Percentiles rank a stretch among this genome's conserved stretches.
These are phyloP conservation scores for Lachancea dasiensis DNA, from an alignment of 805 yeast genomes.

Conservation along the genomic window DNA sequence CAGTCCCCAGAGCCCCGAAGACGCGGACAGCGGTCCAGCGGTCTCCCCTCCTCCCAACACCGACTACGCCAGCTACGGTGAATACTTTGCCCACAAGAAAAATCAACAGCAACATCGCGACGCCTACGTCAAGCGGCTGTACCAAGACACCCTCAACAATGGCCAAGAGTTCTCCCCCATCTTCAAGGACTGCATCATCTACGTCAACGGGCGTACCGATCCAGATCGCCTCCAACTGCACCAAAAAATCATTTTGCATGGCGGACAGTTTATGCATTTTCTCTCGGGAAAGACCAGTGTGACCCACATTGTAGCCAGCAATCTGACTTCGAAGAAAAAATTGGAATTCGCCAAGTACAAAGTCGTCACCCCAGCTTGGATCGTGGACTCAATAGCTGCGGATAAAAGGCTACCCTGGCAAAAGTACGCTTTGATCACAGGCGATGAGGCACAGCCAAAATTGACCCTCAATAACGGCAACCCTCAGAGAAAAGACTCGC, in stretches of 20 bases:
- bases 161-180: constrained; percentile 33
- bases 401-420: constrained; percentile 59
- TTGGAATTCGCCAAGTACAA: constrained; percentile 58
- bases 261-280: constrained; percentile 71
- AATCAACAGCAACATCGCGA: constrained; percentile 23
- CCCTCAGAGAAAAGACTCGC: neutral
- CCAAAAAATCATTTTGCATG: constrained; percentile 63
- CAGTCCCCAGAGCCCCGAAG: too few relatives aligned
- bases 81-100: constrained; percentile 23
- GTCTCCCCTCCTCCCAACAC: neutral
- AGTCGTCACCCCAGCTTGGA: constrained; percentile 82
- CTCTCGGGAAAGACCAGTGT: constrained; percentile 65
- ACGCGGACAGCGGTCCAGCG: neutral
- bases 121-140: constrained; percentile 16
- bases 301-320: constrained; percentile 79
- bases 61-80: constrained; percentile 13
- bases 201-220: constrained; percentile 83
- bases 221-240: constrained; percentile 77
- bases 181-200: constrained; percentile 58
- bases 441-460: constrained; percentile 49
- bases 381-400: constrained; percentile 52
- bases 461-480: neutral
- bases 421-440: constrained; percentile 47
- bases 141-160: constrained; percentile 11
- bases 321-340: constrained; percentile 70